Percentiles rank a stretch among this genome's conserved stretches.
Evolutionary conservation across 129 eudicot genomes (phyloP).

Genomic region (Escallonia herrerae): DNA sequence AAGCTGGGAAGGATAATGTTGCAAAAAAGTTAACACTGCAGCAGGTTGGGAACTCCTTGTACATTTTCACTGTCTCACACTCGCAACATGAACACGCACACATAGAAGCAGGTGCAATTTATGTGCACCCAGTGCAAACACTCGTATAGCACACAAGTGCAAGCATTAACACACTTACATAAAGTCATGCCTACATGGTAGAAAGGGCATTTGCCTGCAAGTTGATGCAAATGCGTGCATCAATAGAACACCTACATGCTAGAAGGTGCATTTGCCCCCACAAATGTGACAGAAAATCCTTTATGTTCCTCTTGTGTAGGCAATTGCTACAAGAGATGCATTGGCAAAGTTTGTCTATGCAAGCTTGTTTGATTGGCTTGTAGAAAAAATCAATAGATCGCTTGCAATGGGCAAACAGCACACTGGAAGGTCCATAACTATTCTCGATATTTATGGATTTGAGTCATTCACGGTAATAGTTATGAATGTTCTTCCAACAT

Average conservation of each 20-base stretch:
- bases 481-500: background rate
- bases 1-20: slow-evolving; percentile 55
- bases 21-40: slow-evolving; percentile 52
- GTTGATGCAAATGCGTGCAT: no score
- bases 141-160: background rate
- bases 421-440: slow-evolving; percentile 64
- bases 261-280: background rate
- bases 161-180: background rate
- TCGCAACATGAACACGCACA: background rate
- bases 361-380: slow-evolving; percentile 83
- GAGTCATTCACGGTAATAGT: slow-evolving; percentile 73
- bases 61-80: no score
- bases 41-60: slow-evolving; percentile 43
- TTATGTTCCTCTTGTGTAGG: slow-evolving; percentile 36
- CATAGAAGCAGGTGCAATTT: background rate
- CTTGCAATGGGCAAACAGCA: slow-evolving; percentile 42
- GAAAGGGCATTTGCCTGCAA: background rate
- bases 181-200: background rate
- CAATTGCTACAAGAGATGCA: slow-evolving; percentile 81
- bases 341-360: slow-evolving; percentile 78
- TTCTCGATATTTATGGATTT: slow-evolving; percentile 84
- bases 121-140: background rate
- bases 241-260: no score
- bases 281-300: background rate
- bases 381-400: slow-evolving; percentile 59